Percentiles rank a stretch among this genome's conserved stretches.
These are phyloP conservation scores for Thamnidium elegans DNA, from an alignment of 192 early-diverging fungal genomes.

Conservation along the genomic window DNA sequence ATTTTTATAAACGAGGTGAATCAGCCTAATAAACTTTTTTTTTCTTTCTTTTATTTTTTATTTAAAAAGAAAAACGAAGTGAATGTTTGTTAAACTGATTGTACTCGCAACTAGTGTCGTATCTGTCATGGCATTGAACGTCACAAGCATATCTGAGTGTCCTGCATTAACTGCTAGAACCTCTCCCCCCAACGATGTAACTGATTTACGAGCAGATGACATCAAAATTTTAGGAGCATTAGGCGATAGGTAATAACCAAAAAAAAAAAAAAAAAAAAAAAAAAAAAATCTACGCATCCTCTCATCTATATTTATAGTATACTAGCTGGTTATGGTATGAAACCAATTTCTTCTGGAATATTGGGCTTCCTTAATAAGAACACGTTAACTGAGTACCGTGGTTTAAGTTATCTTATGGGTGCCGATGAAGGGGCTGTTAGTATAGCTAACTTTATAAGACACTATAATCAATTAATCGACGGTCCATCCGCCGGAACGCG, in stretches of 20 bases:
- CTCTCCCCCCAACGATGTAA: constrained; percentile 34
- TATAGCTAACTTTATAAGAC: constrained; percentile 43
- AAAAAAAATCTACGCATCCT: no score
- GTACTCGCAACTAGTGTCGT: no score
- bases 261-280: not conserved
- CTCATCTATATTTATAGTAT: constrained; percentile 29
- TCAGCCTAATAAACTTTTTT: no score
- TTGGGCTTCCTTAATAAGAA: constrained; percentile 27
- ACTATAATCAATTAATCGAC: constrained; percentile 36
- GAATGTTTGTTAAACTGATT: no score
- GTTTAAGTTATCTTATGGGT: constrained; percentile 48
- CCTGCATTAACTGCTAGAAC: constrained; percentile 39
- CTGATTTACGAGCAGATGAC: constrained; percentile 54
- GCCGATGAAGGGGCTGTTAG: constrained; percentile 39
- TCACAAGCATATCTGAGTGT: constrained; percentile 29
- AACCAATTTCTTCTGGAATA: constrained; percentile 28
- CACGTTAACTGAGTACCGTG: constrained; percentile 44
- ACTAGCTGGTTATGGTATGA: constrained; percentile 50
- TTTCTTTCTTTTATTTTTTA: no score
- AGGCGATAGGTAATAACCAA: constrained; percentile 38
- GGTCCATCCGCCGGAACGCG: constrained; percentile 44
- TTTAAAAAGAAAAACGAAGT: no score
- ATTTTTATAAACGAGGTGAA: no score
- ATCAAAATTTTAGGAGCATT: constrained; percentile 50
- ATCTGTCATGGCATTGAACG: not conserved